phyloP scores from a whole-genome alignment of 169 alveolate genomes.

The Besnoitia besnoiti region DNA sequence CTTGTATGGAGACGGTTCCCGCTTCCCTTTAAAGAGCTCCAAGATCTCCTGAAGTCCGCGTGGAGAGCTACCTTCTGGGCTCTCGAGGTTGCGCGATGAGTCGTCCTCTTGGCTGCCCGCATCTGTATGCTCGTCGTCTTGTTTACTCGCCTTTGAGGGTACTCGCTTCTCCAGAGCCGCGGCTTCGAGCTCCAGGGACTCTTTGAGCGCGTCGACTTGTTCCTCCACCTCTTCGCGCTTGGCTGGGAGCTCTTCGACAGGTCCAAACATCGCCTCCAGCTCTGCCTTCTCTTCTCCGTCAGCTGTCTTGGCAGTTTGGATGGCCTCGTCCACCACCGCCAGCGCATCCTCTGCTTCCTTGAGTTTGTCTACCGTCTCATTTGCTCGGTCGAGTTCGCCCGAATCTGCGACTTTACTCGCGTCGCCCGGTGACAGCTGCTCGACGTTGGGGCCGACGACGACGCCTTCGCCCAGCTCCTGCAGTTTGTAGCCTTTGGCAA shows the following conservation, averaged over 20 bases:
- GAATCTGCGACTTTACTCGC: neutral
- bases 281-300: neutral
- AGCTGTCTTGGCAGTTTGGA: neutral
- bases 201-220: neutral
- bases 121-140: neutral
- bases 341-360: neutral
- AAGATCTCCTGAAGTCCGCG: constrained; percentile 21
- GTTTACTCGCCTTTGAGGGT: neutral
- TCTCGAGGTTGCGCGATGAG: neutral
- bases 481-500: constrained; percentile 6
- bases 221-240: neutral
- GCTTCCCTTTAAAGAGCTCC: constrained; percentile 42
- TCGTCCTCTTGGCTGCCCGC: neutral
- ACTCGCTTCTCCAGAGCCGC: neutral
- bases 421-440: neutral
- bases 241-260: neutral
- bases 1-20: constrained; percentile 44
- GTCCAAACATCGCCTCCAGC: neutral
- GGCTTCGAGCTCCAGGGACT: neutral
- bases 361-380: neutral
- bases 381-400: neutral
- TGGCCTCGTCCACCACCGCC: neutral
- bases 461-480: constrained; percentile 4
- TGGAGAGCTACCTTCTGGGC: neutral
- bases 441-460: constrained; percentile 40